A percentile compares a stretch with the other conserved stretches of the same genome.
These are phyloP conservation scores for Coemansia sp. DNA, from an alignment of 192 early-diverging fungal genomes.

Conservation along the genomic window DNA sequence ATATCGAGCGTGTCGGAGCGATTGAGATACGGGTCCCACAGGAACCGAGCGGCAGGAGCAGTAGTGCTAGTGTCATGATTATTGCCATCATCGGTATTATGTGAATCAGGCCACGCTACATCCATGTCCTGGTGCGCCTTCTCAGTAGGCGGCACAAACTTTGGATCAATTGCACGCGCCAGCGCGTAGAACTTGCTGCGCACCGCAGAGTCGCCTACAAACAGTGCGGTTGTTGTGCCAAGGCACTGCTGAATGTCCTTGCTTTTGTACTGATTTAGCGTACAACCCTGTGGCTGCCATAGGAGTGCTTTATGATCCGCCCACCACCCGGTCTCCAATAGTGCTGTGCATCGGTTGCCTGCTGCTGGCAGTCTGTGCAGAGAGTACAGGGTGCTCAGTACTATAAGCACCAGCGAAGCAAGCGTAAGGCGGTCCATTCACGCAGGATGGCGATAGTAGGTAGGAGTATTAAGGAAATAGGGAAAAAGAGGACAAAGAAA, in stretches of 20 bases:
- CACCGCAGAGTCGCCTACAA: conserved; percentile 70
- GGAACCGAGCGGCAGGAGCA: conserved; percentile 57
- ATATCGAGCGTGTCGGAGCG: conserved; percentile 33
- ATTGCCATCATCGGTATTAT: neutral
- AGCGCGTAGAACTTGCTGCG: conserved; percentile 64
- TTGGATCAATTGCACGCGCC: conserved; percentile 48
- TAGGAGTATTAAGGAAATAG: neutral
- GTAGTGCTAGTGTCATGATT: neutral
- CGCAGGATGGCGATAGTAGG: neutral
- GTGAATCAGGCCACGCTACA: conserved; percentile 39
- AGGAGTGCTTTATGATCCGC: conserved; percentile 37
- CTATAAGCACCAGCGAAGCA: neutral
- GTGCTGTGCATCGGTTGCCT: conserved; percentile 35
- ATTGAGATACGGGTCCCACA: conserved; percentile 76
- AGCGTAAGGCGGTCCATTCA: neutral
- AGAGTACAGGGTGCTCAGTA: neutral
- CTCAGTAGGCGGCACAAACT: conserved; percentile 20
- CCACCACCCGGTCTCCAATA: conserved; percentile 56
- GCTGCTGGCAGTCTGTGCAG: neutral
- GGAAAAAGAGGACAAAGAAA: too few species aligned
- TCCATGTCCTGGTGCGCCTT: conserved; percentile 38
- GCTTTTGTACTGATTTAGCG: conserved; percentile 57
- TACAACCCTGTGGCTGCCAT: conserved; percentile 67
- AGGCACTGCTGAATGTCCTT: conserved; percentile 55
- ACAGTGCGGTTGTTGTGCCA: conserved; percentile 47